Evolutionary conservation across 331 rosid genomes (phyloP).

Genomic region (Prunus yedoensis): DNA sequence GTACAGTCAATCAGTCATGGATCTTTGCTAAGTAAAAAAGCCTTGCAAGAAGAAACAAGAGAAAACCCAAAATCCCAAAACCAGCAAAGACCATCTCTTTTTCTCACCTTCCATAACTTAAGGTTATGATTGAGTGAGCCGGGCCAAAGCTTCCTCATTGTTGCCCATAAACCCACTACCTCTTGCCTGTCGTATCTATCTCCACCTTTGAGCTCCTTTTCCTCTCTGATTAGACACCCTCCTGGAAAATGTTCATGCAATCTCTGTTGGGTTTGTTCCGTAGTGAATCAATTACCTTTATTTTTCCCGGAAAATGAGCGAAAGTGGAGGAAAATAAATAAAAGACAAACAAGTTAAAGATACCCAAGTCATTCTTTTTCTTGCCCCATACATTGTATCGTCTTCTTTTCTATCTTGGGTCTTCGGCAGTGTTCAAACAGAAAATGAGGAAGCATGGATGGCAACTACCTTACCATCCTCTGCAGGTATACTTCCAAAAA

Average conservation of each 20-base stretch:
- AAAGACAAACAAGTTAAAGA: not conserved
- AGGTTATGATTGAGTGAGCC: conserved; percentile 56
- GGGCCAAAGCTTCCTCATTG: conserved; percentile 49
- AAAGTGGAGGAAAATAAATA: conserved; percentile 29
- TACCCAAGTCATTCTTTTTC: conserved; percentile 24
- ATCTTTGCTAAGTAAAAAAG: conserved; percentile 41
- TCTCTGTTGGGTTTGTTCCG: conserved; percentile 38
- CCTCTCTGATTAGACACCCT: conserved; percentile 25
- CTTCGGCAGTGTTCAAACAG: conserved; percentile 22
- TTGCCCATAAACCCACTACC: conserved; percentile 14
- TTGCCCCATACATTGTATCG: conserved; percentile 11
- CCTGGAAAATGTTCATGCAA: conserved; percentile 36
- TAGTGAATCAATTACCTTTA: conserved; percentile 40
- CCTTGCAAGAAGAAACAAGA: conserved; percentile 24
- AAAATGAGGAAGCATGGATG: conserved; percentile 97
- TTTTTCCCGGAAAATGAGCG: conserved; percentile 37
- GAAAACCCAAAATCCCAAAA: conserved; percentile 28
- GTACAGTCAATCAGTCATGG: conserved; percentile 13
- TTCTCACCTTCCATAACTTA: conserved; percentile 43
- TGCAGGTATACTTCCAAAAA: conserved; percentile 59
- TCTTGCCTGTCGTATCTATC: conserved; percentile 45
- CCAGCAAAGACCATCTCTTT: conserved; percentile 19
- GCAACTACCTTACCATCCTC: conserved; percentile 97
- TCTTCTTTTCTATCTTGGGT: conserved; percentile 17
- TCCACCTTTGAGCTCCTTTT: conserved; percentile 41